Percentiles rank a stretch among this genome's conserved stretches.
phyloP scores from a whole-genome alignment of 345 rosid species.

The Chamaenerion angustifolium region DNA sequence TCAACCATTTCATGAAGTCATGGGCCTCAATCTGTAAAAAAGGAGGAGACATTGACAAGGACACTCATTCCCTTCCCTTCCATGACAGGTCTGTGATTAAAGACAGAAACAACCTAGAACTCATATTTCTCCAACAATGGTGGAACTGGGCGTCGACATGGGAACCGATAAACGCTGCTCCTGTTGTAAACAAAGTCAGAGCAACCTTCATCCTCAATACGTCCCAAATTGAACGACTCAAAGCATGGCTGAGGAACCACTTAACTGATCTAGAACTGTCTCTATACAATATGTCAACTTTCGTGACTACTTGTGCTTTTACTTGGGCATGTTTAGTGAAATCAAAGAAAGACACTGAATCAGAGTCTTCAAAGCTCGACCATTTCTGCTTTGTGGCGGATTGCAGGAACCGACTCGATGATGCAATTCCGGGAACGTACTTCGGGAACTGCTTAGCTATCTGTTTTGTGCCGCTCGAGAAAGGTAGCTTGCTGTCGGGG shows the following conservation, averaged over 20 bases:
- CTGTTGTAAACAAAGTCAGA: constrained; percentile 10
- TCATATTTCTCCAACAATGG: constrained; percentile 8
- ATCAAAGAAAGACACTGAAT: neutral
- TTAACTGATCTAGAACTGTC: neutral
- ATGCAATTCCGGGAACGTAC: constrained; percentile 13
- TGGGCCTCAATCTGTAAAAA: constrained; percentile 19
- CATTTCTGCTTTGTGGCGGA: constrained; percentile 16
- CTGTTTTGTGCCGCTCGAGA: constrained; percentile 8
- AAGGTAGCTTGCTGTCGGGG: constrained; percentile 3
- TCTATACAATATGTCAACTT: constrained; percentile 10
- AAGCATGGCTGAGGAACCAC: constrained; percentile 7
- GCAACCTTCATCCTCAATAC: constrained; percentile 15
- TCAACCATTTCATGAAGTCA: constrained; percentile 26
- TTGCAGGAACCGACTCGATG: constrained; percentile 10
- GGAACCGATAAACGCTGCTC: neutral
- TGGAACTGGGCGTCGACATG: neutral
- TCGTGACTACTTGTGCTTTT: constrained; percentile 17
- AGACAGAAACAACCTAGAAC: constrained; percentile 11
- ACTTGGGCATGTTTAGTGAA: constrained; percentile 21
- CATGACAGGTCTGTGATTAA: constrained; percentile 9
- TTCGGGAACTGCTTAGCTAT: constrained; percentile 24
- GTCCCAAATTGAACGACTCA: constrained; percentile 12
- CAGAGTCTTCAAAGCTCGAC: neutral
- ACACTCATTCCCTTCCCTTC: constrained; percentile 2
- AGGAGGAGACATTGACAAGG: neutral